Conservation (phyloP, 352 stramenopile genomes). For the Phytophthora pseudosyringae region DNA sequence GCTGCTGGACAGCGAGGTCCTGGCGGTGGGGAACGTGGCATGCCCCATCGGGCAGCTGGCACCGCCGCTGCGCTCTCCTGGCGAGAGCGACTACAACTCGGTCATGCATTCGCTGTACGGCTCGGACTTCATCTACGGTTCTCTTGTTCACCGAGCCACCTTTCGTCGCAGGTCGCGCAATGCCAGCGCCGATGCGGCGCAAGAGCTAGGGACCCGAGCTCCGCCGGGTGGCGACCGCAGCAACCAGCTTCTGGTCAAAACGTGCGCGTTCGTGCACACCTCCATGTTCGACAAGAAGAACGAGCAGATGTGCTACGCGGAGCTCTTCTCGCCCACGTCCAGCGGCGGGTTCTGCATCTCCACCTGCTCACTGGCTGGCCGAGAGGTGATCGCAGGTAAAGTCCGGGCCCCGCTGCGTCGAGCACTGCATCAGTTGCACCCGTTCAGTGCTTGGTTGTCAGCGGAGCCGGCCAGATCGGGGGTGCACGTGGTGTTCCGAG, state of each 20-base stretch:
- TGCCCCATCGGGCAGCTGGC: slow-evolving; percentile 32
- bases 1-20: slow-evolving; percentile 28
- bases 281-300: slow-evolving; percentile 42
- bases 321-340: slow-evolving; percentile 38
- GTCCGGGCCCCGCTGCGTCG: slow-evolving; percentile 7
- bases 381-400: slow-evolving; percentile 36
- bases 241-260: slow-evolving; percentile 42
- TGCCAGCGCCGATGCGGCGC: background rate
- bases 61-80: slow-evolving; percentile 24
- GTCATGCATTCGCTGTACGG: slow-evolving; percentile 49
- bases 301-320: slow-evolving; percentile 42
- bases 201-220: background rate
- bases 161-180: slow-evolving; percentile 14
- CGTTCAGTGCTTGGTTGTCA: slow-evolving; percentile 30
- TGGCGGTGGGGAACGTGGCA: slow-evolving; percentile 34
- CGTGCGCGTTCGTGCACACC: slow-evolving; percentile 36
- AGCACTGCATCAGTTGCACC: slow-evolving; percentile 35
- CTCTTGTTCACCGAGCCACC: slow-evolving; percentile 39
- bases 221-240: background rate
- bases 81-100: slow-evolving; percentile 45
- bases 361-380: slow-evolving; percentile 30
- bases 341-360: slow-evolving; percentile 39
- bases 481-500: slow-evolving; percentile 35
- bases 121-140: slow-evolving; percentile 53
- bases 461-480: slow-evolving; percentile 30